Evolutionary conservation across 73 alveolate species (phyloP).

Genomic region (Tetrahymena borealis): DNA sequence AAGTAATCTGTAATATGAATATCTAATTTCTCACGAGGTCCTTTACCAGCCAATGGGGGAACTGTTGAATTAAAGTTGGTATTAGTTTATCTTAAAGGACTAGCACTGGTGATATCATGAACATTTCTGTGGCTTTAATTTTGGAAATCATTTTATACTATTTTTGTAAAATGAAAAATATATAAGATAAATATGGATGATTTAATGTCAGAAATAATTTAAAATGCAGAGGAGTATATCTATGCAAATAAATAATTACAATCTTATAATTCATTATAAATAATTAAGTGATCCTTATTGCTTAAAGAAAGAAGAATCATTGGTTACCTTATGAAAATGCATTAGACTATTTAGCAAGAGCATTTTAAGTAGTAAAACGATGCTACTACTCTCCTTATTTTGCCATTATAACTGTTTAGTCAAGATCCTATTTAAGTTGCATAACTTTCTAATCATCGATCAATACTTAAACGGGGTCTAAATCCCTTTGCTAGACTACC

Average conservation of each 20-base stretch:
- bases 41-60: neutral
- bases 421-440: conserved; percentile 10
- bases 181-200: neutral
- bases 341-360: neutral
- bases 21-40: neutral
- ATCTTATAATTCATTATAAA: no score
- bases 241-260: no score
- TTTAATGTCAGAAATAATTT: neutral
- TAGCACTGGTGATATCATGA: neutral
- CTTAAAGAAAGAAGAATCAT: no score
- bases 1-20: neutral
- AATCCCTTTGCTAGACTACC: conserved; percentile 6
- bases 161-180: no score
- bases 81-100: neutral
- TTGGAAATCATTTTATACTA: neutral
- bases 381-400: neutral
- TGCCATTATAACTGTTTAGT: conserved; percentile 13
- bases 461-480: conserved; percentile 32
- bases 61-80: neutral
- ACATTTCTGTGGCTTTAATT: neutral
- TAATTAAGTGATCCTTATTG: no score
- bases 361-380: neutral
- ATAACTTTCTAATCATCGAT: conserved; percentile 30
- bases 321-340: neutral
- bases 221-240: no score